Evolutionary conservation across 495 filamentous ascomycete genomes (phyloP), one percentile per base, ranked within the genome.

Genomic region (Penicillium silybi): DNA sequence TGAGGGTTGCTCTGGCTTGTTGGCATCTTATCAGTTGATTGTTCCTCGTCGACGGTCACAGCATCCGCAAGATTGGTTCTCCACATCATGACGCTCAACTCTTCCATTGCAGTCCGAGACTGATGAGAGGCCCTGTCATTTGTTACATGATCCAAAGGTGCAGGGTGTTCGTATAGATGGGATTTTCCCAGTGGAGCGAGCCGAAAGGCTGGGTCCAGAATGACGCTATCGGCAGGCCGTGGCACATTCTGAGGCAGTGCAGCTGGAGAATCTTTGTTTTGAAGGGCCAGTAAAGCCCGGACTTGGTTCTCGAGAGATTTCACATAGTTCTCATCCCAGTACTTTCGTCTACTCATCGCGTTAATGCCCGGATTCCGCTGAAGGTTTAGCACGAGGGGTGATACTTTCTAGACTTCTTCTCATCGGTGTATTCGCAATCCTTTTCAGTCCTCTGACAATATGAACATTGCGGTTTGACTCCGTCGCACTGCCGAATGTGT

Each of bases 81-180:
- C 51, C 51, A 53, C 51, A 53, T 47, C 51, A 53, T 53, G 4
- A 53, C 44, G 35, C 51, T 53, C 13, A 53, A 22, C 16, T 53
- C 51, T 20, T 53, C 51, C 51, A 53, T 53, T 27, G 44, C 44
- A 20, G 34, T 46, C n/a, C 8, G 32, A 32, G 51, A 53, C 41
- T 47, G 50, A 19, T 29, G 29, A 15, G 38, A 46, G 22, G 15
- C 35, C 1, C 16, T 6, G 7, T 20, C 50, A 19, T 35, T 39
- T 4, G 16, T 13, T 9, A 22, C 34, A 26, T 2, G 11, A 18
- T 15, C 15, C 46, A 27, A 26, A 26, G 25, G 7, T 7, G 25
- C 25, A 7, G 25, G 7, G 3, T 26, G 25, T 26, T 26, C 25
- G 7, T 4, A 26, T 26, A 4, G 4, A 7, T 26, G 25, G 4